Evolutionary conservation across 1,284 basidiomycete genomes (phyloP).

Genomic region (Fomitopsis betulina): DNA sequence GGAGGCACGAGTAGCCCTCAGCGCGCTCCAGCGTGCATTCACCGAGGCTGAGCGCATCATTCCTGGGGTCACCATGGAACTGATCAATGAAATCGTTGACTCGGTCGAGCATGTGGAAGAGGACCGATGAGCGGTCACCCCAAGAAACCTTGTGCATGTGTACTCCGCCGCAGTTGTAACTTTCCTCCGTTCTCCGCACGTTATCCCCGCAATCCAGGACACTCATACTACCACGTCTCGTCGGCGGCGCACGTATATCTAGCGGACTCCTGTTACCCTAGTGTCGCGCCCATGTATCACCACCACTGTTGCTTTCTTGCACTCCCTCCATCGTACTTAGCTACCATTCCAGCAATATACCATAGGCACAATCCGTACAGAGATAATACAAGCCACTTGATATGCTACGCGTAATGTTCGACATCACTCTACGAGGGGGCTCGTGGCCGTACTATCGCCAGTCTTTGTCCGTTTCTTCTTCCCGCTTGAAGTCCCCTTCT

Average conservation of each 20-base stretch:
- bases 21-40: conserved; percentile 83
- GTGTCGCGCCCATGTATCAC: conserved; percentile 19
- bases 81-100: conserved; percentile 84
- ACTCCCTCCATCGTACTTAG: conserved; percentile 12
- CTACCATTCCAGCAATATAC: conserved; percentile 20
- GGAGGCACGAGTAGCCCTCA: conserved; percentile 81
- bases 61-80: conserved; percentile 76
- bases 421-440: conserved; percentile 4
- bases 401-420: conserved; percentile 3
- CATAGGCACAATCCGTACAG: conserved; percentile 21
- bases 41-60: conserved; percentile 89
- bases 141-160: neutral
- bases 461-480: conserved; percentile 57
- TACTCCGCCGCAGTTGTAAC: neutral
- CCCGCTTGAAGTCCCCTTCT: conserved; percentile 54
- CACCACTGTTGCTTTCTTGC: conserved; percentile 7
- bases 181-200: conserved; percentile 1
- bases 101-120: conserved; percentile 89
- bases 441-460: conserved; percentile 7
- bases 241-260: conserved; percentile 13
- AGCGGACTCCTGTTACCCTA: conserved; percentile 15
- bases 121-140: conserved; percentile 28
- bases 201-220: conserved; percentile 7
- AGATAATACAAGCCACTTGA: conserved; percentile 17
- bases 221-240: conserved; percentile 3